Base-by-base conservation (phyloP, 331 rosid genomes). In the Telfairia occidentalis region DNA sequence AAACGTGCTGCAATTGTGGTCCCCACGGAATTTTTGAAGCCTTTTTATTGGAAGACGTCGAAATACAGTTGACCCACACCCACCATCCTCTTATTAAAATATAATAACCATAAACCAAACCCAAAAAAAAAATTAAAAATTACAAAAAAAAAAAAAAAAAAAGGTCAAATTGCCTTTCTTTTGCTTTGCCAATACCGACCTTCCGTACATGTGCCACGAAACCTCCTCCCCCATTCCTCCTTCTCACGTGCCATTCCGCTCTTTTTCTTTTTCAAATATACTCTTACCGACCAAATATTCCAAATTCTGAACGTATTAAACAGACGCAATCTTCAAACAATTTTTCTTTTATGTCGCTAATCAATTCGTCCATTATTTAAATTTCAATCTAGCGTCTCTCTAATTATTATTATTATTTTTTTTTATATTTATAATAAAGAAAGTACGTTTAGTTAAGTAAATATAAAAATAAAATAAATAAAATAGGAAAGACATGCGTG, bases 181-280 rank as follows among this genome's bases (percentile, higher is more conserved):
- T 71, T 7, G 42, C 69, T 71, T 71, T 78, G 11, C 69, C 15
- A 19, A 40, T 42, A 40, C 69, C 54, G 13, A 52, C 63, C 32
- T 78, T 78, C 49, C 37, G 52, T 28, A 65, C 75, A 46, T 46
- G 61, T 38, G 79, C 43, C 5, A 77, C 71, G 81, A 73, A 65
- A 28, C 78, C 79, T 43, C 83, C 72, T 37, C 42, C 30, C 61
- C 54, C 53, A 65, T 53, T 81, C 78, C 38, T n/a, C n/a, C 40
- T 70, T 43, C 75, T 58, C 75, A 70, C 75, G 58, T 70, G 75
- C 75, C 42, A 45, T 37, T 12, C 6, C 5, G 9, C 2, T 5
- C 19, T 66, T 58, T 8, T 26, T 26, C 13, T 57, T 57, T 55
- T 55, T 24, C 0, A 26, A 55, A 24, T 24, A 55, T 55, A 55